A percentile compares a stretch with the other conserved stretches of the same genome.
Evolutionary conservation across 169 alveolate species (phyloP).

Genomic region (Plasmodium inui): DNA sequence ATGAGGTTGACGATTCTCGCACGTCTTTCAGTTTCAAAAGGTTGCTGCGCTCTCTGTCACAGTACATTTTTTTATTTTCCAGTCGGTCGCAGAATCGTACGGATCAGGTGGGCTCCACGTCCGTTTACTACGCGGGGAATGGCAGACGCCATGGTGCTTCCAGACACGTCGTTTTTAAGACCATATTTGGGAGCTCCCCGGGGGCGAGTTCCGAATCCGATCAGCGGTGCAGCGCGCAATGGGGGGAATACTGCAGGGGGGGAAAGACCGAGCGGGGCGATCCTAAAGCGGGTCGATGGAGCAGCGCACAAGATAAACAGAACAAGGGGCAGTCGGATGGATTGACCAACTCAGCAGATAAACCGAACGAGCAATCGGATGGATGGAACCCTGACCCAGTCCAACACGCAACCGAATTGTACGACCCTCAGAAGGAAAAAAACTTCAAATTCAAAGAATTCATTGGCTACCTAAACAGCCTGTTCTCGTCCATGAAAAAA

Average conservation of each 20-base stretch:
- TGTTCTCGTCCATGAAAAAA: conserved; percentile 65
- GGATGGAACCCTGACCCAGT: background rate
- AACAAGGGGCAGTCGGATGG: background rate
- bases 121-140: background rate
- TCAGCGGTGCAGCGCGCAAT: background rate
- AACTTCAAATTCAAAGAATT: conserved; percentile 47
- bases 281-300: background rate
- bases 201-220: background rate
- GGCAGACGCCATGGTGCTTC: background rate
- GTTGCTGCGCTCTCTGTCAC: conserved; percentile 1
- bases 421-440: conserved; percentile 26
- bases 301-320: background rate
- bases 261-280: background rate
- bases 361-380: background rate
- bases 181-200: conserved; percentile 4
- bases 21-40: conserved; percentile 25
- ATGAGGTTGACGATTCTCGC: background rate
- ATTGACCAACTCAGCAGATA: too few species aligned
- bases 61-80: conserved; percentile 5
- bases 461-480: conserved; percentile 28
- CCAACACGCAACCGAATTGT: background rate
- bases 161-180: conserved; percentile 15
- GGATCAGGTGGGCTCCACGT: background rate
- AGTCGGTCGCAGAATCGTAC: background rate
- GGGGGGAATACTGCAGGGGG: background rate